These are phyloP conservation scores for Colletotrichum graminicola DNA, from an alignment of 2,329 filamentous ascomycete species.

Conservation along the genomic window DNA sequence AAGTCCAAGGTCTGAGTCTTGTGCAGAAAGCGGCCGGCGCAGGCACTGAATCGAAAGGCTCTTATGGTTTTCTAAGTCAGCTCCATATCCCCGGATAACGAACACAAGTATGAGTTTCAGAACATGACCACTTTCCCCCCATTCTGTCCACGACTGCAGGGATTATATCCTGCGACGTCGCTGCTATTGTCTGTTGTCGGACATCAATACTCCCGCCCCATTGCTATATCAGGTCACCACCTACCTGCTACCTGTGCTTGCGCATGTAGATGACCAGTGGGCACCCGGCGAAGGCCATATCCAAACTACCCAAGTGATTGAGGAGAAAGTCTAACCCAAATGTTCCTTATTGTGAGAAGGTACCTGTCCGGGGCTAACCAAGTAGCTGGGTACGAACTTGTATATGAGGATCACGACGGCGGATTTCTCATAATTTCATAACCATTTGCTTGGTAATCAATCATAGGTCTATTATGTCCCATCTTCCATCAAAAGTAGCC, in stretches of 20 bases:
- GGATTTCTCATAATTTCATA: background rate
- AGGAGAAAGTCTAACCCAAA: background rate
- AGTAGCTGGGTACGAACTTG: background rate
- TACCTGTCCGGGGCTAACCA: background rate
- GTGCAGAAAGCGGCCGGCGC: background rate
- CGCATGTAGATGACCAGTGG: no score
- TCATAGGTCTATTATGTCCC: no score
- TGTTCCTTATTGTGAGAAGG: background rate
- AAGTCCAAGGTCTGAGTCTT: constrained; percentile 34
- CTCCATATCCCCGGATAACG: background rate
- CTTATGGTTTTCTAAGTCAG: background rate
- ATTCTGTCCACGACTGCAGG: background rate
- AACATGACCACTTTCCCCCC: background rate
- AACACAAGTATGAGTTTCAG: background rate
- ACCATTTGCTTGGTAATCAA: background rate
- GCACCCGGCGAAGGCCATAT: no score
- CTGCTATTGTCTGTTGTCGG: background rate
- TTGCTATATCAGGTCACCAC: background rate
- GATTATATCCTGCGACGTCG: background rate
- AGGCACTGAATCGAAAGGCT: background rate
- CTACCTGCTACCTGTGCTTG: background rate
- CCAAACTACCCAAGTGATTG: background rate
- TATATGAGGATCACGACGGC: background rate
- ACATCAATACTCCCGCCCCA: background rate
- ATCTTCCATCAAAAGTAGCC: background rate